Evolutionary conservation across 768 basidiomycete genomes (phyloP), one percentile per base, ranked within the genome.

Genomic region (Podaxis sp.): DNA sequence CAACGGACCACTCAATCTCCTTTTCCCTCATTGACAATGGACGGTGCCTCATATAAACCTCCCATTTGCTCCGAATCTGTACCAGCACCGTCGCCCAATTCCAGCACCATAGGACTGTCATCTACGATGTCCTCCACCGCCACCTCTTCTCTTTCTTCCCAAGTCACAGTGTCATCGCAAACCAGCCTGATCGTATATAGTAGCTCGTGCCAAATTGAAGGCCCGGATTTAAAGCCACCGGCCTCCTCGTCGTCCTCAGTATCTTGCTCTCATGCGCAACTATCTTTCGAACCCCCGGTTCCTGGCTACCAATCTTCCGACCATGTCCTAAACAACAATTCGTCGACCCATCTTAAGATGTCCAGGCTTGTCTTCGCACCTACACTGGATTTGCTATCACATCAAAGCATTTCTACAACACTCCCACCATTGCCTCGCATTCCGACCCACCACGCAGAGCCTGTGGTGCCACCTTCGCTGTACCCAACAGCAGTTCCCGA

Each of bases 381-480:
- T 73, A 76, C 86, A 57, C 81, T 82, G 75, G 90, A 88, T 77
- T 77, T 89, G 59, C 86, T 88, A 68, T 80, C 85, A 69, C 90
- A 90, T 63, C 85, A 91, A 90, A 89, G 89, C 76, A 85, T 91
- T 72, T 90, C 90, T 63, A 83, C 85, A 66, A 82, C 79, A 65
- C 74, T 92, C 54, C 90, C 89, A 54, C 85, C 84, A 57, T 83
- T 85, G 60, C 90, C 90, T 64, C 81, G 84, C 57, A 84, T 85
- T 72, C 79, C 78, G 66, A 79, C 82, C 61, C 80, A 72, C 70
- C 79, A 80, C 59, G 77, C 79, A 75, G 74, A 77, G 68, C 74
- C 78, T n/a, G 60, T 61, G 63, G 69, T 77, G 65, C 57, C 73
- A 65, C 70, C 76, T 68, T 43, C 71, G 68, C 68, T 74, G 62